These are phyloP conservation scores for Pseudogymnoascus sp. DNA, from an alignment of 2,329 filamentous ascomycete species.

Conservation along the genomic window DNA sequence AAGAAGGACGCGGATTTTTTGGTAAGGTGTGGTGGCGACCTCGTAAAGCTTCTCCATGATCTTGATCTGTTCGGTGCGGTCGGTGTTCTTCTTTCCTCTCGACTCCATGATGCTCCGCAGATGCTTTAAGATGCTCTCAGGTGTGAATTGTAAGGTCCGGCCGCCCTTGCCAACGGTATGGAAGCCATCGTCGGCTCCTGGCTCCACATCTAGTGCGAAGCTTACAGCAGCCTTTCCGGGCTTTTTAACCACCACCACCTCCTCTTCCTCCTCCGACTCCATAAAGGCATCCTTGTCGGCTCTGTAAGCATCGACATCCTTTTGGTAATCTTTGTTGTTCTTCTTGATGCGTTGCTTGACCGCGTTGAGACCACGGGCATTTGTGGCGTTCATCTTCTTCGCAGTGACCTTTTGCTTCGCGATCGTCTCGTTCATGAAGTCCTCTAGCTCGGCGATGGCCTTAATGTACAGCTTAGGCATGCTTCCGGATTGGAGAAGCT, in stretches of 20 bases:
- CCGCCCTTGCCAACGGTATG: conserved; percentile 82
- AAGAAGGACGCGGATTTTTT: conserved; percentile 83
- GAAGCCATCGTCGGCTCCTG: conserved; percentile 76
- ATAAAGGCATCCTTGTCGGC: conserved; percentile 80
- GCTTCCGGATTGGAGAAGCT: conserved; percentile 67
- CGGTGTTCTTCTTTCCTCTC: conserved; percentile 97
- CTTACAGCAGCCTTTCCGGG: conserved; percentile 45
- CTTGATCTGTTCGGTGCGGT: conserved; percentile 87
- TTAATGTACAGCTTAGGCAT: conserved; percentile 89
- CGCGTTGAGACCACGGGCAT: conserved; percentile 86
- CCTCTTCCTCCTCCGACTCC: conserved; percentile 73
- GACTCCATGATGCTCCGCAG: conserved; percentile 88
- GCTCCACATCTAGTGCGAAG: conserved; percentile 41
- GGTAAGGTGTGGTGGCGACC: conserved; percentile 84
- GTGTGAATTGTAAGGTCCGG: conserved; percentile 82
- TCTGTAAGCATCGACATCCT: conserved; percentile 79
- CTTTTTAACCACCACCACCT: conserved; percentile 43
- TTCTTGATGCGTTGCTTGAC: conserved; percentile 98
- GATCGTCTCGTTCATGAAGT: conserved; percentile 85
- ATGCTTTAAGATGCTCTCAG: conserved; percentile 97
- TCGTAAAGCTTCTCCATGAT: conserved; percentile 94
- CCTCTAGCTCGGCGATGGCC: conserved; percentile 86
- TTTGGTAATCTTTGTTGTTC: conserved; percentile 90
- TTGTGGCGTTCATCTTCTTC: conserved; percentile 98
- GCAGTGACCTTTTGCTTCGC: conserved; percentile 91